phyloP scores from a whole-genome alignment of 257 asterid genomes.

The Primulina eburnea region DNA sequence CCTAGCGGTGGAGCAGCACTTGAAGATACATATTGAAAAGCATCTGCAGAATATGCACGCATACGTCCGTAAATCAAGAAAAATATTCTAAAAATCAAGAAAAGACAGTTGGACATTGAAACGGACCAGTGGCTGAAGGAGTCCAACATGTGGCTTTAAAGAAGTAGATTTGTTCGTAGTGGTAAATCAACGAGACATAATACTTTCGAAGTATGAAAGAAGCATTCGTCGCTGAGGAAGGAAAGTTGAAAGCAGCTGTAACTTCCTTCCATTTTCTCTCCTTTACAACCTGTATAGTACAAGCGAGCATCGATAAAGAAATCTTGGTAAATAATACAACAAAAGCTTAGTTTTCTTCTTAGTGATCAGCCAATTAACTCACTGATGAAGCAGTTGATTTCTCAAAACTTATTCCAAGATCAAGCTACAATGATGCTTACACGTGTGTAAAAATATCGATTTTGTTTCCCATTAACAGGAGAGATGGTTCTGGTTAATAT shows the following conservation, averaged over 20 bases:
- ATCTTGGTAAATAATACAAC: no score
- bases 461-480: neutral
- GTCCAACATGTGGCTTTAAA: constrained; percentile 67
- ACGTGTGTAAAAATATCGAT: no score
- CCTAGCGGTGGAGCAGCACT: constrained; percentile 29
- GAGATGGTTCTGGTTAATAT: neutral
- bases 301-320: constrained; percentile 7
- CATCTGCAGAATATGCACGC: constrained; percentile 34
- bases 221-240: constrained; percentile 87
- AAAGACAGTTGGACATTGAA: constrained; percentile 1
- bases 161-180: constrained; percentile 75
- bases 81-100: neutral
- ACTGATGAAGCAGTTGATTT: neutral
- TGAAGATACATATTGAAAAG: constrained; percentile 35
- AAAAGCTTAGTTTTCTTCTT: neutral
- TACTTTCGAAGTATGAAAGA: constrained; percentile 83
- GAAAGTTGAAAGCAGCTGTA: constrained; percentile 62
- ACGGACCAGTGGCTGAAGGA: constrained; percentile 50
- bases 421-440: neutral
- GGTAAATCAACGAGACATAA: constrained; percentile 63
- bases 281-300: constrained; percentile 46
- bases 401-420: neutral
- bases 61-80: constrained; percentile 1
- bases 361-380: no score
- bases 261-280: constrained; percentile 84